phyloP scores from a whole-genome alignment of 345 rosid genomes.

The Salix brachista region DNA sequence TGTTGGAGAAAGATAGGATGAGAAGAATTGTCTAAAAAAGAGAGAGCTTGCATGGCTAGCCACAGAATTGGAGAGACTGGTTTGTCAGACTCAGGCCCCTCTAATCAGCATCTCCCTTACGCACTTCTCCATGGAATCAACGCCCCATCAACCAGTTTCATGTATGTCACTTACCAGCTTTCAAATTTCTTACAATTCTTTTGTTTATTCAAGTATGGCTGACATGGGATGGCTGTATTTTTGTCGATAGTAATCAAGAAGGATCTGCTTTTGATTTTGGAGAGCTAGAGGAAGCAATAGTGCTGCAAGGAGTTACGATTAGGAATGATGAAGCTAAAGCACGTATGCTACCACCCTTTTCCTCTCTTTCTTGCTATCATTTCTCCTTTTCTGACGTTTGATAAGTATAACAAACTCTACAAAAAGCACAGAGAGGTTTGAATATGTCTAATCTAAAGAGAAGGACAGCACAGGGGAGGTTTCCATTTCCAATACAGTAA shows the following conservation, averaged over 20 bases:
- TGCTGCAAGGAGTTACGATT: conserved; percentile 74
- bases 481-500: conserved; percentile 57
- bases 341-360: conserved; percentile 38
- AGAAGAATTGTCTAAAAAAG: conserved; percentile 30
- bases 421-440: conserved; percentile 28
- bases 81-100: conserved; percentile 59
- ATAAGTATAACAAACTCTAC: conserved; percentile 43
- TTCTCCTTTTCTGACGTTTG: conserved; percentile 53
- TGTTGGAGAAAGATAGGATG: conserved; percentile 12
- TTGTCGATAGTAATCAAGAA: conserved; percentile 56
- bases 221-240: conserved; percentile 5
- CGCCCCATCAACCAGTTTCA: conserved; percentile 55
- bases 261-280: conserved; percentile 90
- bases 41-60: conserved; percentile 58
- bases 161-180: conserved; percentile 31
- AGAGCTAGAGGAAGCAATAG: conserved; percentile 97
- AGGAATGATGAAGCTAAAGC: conserved; percentile 77
- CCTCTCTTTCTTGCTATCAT: conserved; percentile 17
- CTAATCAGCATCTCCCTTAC: conserved; percentile 64
- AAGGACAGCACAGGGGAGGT: conserved; percentile 21
- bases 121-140: conserved; percentile 64
- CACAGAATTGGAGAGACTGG: conserved; percentile 72
- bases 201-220: not conserved
- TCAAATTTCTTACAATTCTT: not conserved
- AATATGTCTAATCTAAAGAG: conserved; percentile 39